Evolutionary conservation across 2,329 filamentous ascomycete genomes (phyloP), one percentile per base, ranked within the genome.

Genomic region (Arthrobotrys sphaeroides): DNA sequence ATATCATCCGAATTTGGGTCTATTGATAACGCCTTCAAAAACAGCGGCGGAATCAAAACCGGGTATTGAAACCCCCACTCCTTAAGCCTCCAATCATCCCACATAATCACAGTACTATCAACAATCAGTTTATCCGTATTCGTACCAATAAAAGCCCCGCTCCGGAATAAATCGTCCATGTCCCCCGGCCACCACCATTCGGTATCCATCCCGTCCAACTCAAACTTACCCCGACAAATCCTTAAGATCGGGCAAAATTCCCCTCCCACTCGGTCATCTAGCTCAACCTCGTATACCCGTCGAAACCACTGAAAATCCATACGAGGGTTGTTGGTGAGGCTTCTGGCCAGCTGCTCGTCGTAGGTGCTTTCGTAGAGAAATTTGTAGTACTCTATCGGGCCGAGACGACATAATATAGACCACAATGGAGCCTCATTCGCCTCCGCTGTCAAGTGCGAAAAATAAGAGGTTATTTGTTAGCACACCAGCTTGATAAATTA

Each of bases 71-170:
- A 69, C 5, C 65, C 65, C 51, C 42, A 61, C 24, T 40, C 24
- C 20, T 60, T 38, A 38, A 69, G 53, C 22, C 65, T 55, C 65
- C 65, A 69, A 42, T 69, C 65, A 33, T 69, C 53, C 65, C 65
- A 69, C 42, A 69, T 22, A 9, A 61, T 24, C 20, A 51, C 51
- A 1, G 31, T 16, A 3, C 5, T 28, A 51, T 69, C 42, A 31
- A 43, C 42, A 0, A 5, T 36, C 1, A n/a, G n/a, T n/a, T n/a
- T n/a, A n/a, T n/a, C n/a, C n/a, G n/a, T n/a, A n/a, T n/a, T n/a
- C n/a, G n/a, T n/a, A n/a, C n/a, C n/a, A n/a, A n/a, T n/a, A n/a
- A n/a, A n/a, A n/a, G n/a, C n/a, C n/a, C n/a, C n/a, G n/a, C n/a
- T n/a, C n/a, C n/a, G n/a, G n/a, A n/a, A n/a, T n/a, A n/a, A n/a